phyloP scores from a whole-genome alignment of 345 rosid species.

The Salix caprea region DNA sequence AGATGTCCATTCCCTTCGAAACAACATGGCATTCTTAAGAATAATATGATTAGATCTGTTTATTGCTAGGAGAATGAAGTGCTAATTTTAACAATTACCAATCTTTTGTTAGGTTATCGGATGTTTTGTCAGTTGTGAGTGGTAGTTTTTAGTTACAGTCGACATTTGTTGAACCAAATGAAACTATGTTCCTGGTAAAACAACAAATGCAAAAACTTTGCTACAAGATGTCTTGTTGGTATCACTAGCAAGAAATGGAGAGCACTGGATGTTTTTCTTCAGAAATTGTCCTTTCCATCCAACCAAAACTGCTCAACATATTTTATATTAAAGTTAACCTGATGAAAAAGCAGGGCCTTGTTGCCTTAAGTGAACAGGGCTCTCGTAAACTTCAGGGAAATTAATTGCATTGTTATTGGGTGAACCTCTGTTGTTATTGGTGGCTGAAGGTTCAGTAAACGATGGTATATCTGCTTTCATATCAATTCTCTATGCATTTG shows the following conservation, averaged over 20 bases:
- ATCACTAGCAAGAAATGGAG: background rate
- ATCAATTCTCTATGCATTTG: background rate
- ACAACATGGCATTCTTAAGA: background rate
- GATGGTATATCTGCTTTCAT: slow-evolving; percentile 17
- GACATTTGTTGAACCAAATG: background rate
- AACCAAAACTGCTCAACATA: background rate
- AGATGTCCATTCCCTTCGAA: background rate
- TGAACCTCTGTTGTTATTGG: slow-evolving; percentile 38
- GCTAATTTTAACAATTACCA: background rate
- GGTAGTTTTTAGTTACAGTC: background rate
- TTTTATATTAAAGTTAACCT: slow-evolving; percentile 15
- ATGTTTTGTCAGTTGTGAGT: background rate
- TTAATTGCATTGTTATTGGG: slow-evolving; percentile 49
- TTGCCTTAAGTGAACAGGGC: slow-evolving; percentile 29
- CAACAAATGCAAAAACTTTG: background rate
- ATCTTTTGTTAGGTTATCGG: background rate
- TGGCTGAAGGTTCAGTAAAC: slow-evolving; percentile 52
- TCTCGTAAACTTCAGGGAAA: slow-evolving; percentile 32
- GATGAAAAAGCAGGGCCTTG: slow-evolving; percentile 35
- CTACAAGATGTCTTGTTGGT: background rate
- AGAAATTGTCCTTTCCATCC: background rate
- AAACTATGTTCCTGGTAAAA: background rate
- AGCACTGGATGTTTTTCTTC: background rate
- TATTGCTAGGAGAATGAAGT: background rate
- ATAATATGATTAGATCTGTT: background rate